phyloP scores from a whole-genome alignment of 163 green algal genomes.

The Picocystis sp. region DNA sequence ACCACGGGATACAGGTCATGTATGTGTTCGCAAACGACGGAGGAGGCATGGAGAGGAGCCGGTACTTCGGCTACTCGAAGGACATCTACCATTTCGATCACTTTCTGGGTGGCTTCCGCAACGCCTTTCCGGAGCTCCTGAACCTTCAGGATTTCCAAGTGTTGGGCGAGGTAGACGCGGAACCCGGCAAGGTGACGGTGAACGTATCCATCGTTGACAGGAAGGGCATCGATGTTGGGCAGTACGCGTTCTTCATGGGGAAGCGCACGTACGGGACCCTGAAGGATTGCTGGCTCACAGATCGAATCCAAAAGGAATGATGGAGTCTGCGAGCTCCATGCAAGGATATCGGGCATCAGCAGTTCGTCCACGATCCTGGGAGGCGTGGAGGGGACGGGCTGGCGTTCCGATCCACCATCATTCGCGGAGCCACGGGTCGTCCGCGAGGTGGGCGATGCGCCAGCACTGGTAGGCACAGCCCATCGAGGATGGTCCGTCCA shows the following conservation, averaged over 20 bases:
- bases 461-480: no score
- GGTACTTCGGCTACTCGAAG: conserved; percentile 16
- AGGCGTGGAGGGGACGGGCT: no score
- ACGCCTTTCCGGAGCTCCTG: conserved; percentile 9
- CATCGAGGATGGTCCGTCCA: no score
- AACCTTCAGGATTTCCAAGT: conserved; percentile 6
- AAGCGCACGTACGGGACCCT: conserved; percentile 18
- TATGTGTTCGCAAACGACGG: conserved; percentile 15
- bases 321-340: no score
- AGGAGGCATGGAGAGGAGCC: conserved; percentile 15
- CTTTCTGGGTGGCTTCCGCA: conserved; percentile 13
- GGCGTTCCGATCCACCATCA: no score
- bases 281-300: conserved; percentile 10
- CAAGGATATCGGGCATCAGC: no score
- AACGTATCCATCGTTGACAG: conserved; percentile 3
- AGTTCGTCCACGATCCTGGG: no score
- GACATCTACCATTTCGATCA: conserved; percentile 20
- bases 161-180: conserved; percentile 1
- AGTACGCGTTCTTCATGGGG: conserved; percentile 22
- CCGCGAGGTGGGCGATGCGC: no score
- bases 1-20: conserved; percentile 21
- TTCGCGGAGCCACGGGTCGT: no score
- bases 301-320: conserved; percentile 1
- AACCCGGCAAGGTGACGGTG: conserved; percentile 4
- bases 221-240: conserved; percentile 6